Conservation (phyloP, 2,329 filamentous ascomycete species). For the Aspergillus floridensis region DNA sequence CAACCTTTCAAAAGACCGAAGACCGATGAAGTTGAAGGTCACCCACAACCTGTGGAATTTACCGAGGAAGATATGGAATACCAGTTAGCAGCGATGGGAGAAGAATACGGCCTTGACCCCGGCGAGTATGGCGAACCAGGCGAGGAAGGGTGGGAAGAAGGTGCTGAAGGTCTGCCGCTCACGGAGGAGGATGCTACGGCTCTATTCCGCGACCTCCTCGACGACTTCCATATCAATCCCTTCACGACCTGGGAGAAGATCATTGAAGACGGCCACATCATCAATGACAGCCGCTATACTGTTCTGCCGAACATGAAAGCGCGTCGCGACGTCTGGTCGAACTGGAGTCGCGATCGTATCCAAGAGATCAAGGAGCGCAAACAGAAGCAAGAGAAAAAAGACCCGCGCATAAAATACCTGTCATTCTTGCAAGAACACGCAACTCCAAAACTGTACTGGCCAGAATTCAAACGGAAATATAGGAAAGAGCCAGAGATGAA, state of each 20-base stretch:
- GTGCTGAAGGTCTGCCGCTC: constrained; percentile 66
- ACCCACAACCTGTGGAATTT: constrained; percentile 66
- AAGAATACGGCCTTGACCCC: constrained; percentile 75
- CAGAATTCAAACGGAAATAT: constrained; percentile 90
- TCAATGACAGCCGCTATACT: constrained; percentile 85
- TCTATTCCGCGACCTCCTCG: constrained; percentile 80
- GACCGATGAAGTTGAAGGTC: constrained; percentile 51
- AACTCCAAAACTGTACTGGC: constrained; percentile 92
- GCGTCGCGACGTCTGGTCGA: constrained; percentile 77
- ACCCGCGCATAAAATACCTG: constrained; percentile 80
- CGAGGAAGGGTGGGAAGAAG: constrained; percentile 63
- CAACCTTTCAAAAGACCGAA: constrained; percentile 52
- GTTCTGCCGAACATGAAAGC: constrained; percentile 76
- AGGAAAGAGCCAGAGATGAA: constrained; percentile 75
- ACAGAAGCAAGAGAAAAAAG: constrained; percentile 72
- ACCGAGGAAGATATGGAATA: constrained; percentile 92
- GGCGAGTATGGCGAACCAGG: constrained; percentile 70
- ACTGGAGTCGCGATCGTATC: constrained; percentile 78
- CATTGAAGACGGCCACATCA: constrained; percentile 74
- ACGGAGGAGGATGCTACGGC: constrained; percentile 72
- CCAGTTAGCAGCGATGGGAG: constrained; percentile 85
- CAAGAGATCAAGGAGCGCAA: constrained; percentile 68
- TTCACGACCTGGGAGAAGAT: constrained; percentile 91
- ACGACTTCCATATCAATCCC: constrained; percentile 78
- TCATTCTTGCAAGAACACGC: constrained; percentile 77